Conservation (phyloP, 1,284 basidiomycete genomes). For the Tylopilus sp. region DNA sequence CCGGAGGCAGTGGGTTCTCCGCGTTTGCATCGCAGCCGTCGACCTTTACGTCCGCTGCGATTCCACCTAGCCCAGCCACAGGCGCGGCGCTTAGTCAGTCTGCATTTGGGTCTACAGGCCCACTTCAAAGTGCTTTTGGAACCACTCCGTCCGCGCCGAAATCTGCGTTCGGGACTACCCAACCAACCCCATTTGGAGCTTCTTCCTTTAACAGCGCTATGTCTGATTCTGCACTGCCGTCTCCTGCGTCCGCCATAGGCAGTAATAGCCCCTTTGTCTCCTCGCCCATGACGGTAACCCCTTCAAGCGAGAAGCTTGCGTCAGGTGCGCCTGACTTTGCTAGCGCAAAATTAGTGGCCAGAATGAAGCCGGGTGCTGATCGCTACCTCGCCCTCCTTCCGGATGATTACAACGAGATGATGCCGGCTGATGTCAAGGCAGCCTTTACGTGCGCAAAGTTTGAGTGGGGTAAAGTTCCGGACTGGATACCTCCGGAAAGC, state of each 20-base stretch:
- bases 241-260: conserved; percentile 19
- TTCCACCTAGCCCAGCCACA: conserved; percentile 11
- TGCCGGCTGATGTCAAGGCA: conserved; percentile 51
- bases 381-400: conserved; percentile 60
- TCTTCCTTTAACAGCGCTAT: conserved; percentile 11
- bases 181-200: conserved; percentile 16
- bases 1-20: conserved; percentile 36
- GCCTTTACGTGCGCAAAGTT: conserved; percentile 64
- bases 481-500: conserved; percentile 73
- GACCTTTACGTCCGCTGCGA: conserved; percentile 22
- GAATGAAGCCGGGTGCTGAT: conserved; percentile 42
- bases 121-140: conserved; percentile 29
- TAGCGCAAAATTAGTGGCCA: conserved; percentile 38
- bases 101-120: conserved; percentile 31
- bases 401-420: conserved; percentile 49
- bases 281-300: conserved; percentile 25
- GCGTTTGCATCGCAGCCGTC: conserved; percentile 35
- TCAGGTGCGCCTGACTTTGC: conserved; percentile 44
- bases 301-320: conserved; percentile 23
- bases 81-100: conserved; percentile 21
- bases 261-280: conserved; percentile 26
- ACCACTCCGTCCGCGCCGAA: conserved; percentile 19
- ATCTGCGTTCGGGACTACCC: conserved; percentile 32
- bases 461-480: conserved; percentile 71
- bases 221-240: conserved; percentile 15